A percentile compares a stretch with the other conserved stretches of the same genome.
Conservation (phyloP, 768 basidiomycete species). For the Piloderma croceum region DNA sequence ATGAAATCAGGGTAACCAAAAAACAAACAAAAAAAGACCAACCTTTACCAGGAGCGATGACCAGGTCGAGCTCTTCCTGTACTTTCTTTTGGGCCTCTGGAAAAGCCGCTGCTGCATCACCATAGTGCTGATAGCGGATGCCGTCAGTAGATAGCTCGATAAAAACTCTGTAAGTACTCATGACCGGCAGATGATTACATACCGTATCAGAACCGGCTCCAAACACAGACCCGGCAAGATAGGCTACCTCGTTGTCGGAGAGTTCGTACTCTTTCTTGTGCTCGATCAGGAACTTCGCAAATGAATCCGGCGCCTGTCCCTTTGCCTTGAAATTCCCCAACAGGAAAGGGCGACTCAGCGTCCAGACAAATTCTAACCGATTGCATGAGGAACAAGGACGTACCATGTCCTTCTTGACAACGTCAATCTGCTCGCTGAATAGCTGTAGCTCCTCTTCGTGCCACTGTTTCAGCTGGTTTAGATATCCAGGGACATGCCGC, state of each 20-base stretch:
- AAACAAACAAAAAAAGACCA: neutral
- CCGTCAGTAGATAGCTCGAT: slow-evolving; percentile 27
- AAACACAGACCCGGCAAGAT: slow-evolving; percentile 60
- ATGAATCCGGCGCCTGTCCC: slow-evolving; percentile 33
- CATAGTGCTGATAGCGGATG: slow-evolving; percentile 49
- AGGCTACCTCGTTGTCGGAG: slow-evolving; percentile 52
- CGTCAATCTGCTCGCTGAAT: slow-evolving; percentile 47
- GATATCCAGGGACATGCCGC: slow-evolving; percentile 54
- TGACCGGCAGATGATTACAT: slow-evolving; percentile 6
- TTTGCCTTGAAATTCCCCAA: slow-evolving; percentile 10
- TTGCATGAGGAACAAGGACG: slow-evolving; percentile 5
- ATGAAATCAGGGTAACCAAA: neutral
- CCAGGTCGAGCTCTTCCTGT: slow-evolving; percentile 49
- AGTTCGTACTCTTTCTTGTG: slow-evolving; percentile 49
- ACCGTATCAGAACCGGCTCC: slow-evolving; percentile 63
- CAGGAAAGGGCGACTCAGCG: neutral
- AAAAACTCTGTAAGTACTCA: neutral
- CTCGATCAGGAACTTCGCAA: slow-evolving; percentile 54
- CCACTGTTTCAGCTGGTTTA: slow-evolving; percentile 49
- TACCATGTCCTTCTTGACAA: slow-evolving; percentile 44
- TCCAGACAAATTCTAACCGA: too few relatives aligned
- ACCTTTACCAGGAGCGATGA: slow-evolving; percentile 42
- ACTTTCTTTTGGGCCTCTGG: slow-evolving; percentile 46
- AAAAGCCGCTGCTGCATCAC: slow-evolving; percentile 53
- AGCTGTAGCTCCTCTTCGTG: slow-evolving; percentile 51